These are phyloP conservation scores for Coemansia biformis DNA, from an alignment of 192 early-diverging fungal genomes.

Conservation along the genomic window DNA sequence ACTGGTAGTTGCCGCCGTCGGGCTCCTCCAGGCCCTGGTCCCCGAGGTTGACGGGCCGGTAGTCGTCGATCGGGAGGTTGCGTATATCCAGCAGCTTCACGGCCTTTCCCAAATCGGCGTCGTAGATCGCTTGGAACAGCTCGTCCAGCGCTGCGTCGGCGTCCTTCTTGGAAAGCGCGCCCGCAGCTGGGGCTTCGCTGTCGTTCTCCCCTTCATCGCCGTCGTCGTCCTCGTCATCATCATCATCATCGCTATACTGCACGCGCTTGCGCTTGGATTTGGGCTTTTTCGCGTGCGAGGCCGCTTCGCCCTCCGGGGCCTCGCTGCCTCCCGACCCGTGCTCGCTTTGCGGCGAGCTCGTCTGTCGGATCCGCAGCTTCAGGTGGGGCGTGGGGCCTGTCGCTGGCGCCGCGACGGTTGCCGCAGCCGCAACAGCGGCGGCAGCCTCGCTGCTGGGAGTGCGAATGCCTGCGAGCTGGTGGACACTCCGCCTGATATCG, in stretches of 20 bases:
- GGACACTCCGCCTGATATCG: constrained; percentile 28
- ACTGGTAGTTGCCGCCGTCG: constrained; percentile 65
- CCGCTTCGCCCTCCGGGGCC: neutral
- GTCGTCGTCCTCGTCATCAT: constrained; percentile 3
- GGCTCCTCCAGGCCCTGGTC: constrained; percentile 38
- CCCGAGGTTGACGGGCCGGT: constrained; percentile 43
- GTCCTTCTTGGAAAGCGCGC: neutral
- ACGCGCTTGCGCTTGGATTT: constrained; percentile 38
- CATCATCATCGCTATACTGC: constrained; percentile 11
- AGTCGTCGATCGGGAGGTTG: constrained; percentile 31
- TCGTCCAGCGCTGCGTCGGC: constrained; percentile 21
- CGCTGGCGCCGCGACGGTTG: too few relatives aligned
- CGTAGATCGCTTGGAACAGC: constrained; percentile 48
- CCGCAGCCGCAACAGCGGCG: neutral
- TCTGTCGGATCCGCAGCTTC: constrained; percentile 31
- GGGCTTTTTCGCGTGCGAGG: neutral
- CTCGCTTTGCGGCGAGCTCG: constrained; percentile 13
- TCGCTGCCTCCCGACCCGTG: neutral
- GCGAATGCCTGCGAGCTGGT: constrained; percentile 13
- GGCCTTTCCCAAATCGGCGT: constrained; percentile 33
- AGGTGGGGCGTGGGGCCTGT: constrained; percentile 8
- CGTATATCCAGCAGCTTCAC: constrained; percentile 28
- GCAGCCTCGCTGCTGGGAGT: constrained; percentile 5
- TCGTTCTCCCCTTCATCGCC: neutral
- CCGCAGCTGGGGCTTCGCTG: neutral